Conservation (phyloP, 495 filamentous ascomycete genomes). For the Trichocladium uniseriatum region DNA sequence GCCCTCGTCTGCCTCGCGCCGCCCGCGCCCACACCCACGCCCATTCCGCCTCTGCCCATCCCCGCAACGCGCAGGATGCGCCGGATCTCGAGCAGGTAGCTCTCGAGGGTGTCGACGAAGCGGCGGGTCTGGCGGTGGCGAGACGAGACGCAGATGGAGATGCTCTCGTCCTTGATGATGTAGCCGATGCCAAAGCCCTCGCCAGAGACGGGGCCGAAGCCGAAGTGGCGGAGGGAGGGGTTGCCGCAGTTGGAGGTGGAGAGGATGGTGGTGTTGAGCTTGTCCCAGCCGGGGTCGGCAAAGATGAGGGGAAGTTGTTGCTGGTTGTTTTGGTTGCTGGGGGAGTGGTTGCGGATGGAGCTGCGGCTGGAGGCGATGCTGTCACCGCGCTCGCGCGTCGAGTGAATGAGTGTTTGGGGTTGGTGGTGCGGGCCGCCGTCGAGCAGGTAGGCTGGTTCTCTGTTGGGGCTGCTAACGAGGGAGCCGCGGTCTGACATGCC, state of each 20-base stretch:
- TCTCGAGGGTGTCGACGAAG: conserved; percentile 80
- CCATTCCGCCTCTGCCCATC: conserved; percentile 19
- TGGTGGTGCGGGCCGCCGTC: conserved; percentile 22
- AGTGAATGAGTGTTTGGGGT: conserved; percentile 23
- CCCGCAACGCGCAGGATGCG: conserved; percentile 65
- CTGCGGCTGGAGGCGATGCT: conserved; percentile 17
- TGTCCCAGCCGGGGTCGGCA: conserved; percentile 84
- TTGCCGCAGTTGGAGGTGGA: conserved; percentile 99
- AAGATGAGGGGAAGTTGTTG: conserved; percentile 64
- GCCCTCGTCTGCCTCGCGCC: conserved; percentile 28
- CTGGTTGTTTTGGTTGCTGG: conserved; percentile 23
- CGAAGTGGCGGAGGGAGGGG: conserved; percentile 90
- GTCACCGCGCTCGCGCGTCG: conserved; percentile 28
- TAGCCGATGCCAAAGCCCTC: conserved; percentile 98
- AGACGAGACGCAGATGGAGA: conserved; percentile 83
- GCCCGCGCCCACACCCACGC: conserved; percentile 8
- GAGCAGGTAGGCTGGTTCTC: conserved; percentile 32
- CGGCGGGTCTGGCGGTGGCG: conserved; percentile 90
- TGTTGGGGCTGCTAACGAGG: conserved; percentile 44
- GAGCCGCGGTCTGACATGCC: conserved; percentile 37
- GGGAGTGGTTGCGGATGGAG: conserved; percentile 11
- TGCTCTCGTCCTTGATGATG: conserved; percentile 93
- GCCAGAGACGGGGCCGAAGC: conserved; percentile 87
- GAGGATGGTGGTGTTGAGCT: conserved; percentile 86
- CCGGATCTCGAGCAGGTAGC: conserved; percentile 81